These are phyloP conservation scores for Diplotaxis tenuifolia DNA, from an alignment of 345 rosid genomes.

Conservation along the genomic window DNA sequence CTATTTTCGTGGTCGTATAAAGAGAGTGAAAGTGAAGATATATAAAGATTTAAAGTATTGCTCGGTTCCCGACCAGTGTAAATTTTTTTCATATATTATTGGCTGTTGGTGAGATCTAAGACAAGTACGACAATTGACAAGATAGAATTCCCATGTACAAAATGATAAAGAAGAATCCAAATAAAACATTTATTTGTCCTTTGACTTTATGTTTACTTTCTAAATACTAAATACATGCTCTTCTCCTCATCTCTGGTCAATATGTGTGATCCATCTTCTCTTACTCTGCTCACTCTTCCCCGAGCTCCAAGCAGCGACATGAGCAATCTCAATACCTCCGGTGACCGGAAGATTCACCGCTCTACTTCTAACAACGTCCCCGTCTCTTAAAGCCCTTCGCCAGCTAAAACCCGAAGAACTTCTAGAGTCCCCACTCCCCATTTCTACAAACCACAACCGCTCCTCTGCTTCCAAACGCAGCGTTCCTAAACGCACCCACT, in stretches of 20 bases:
- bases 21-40: too few relatives aligned
- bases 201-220: neutral
- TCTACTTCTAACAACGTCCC: conserved; percentile 58
- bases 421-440: conserved; percentile 49
- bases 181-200: neutral
- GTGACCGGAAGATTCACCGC: conserved; percentile 88
- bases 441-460: conserved; percentile 88
- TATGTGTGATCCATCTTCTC: conserved; percentile 77
- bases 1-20: too few relatives aligned
- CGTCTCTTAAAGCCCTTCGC: conserved; percentile 50
- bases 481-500: too few relatives aligned
- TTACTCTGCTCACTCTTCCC: conserved; percentile 35
- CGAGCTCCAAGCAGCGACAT: conserved; percentile 48
- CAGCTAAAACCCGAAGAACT: conserved; percentile 46
- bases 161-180: conserved; percentile 14
- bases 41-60: too few relatives aligned
- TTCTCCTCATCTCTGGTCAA: conserved; percentile 76
- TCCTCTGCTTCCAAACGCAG: too few relatives aligned
- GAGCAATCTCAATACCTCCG: conserved; percentile 82
- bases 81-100: neutral
- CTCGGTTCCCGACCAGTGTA: too few relatives aligned
- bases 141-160: conserved; percentile 25
- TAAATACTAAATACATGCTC: conserved; percentile 58
- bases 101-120: neutral
- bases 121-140: conserved; percentile 10